Evolutionary conservation across 225 moss, liverwort and hornwort species (phyloP), one percentile per base, ranked within the genome.

Genomic region (Pseudoscleropodium purum): DNA sequence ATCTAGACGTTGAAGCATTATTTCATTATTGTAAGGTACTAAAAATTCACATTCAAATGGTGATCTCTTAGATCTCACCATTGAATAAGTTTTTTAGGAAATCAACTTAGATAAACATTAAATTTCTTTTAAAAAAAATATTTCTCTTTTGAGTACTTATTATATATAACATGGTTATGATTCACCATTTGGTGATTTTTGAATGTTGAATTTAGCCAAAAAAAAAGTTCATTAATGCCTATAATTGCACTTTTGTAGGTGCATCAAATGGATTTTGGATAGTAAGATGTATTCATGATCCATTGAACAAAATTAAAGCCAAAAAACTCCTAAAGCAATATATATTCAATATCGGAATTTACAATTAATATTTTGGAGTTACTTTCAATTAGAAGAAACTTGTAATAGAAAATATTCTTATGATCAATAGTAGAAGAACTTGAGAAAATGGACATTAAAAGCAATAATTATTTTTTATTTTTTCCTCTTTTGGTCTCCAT

Each of bases 1-100:
- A 63, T 15, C 4, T 43, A 33, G 10, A 43, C 7, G 43, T 43
- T 20, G 10, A 61, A 81, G 31, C 3, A 18, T 61, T 27, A 19
- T 81, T 81, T 81, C 13, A 61, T 82, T 5, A 45, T 63, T 45
- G 13, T 31, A 62, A 57, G 9, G 7, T 62, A 45, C 6, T 21
- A 45, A 63, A 20, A 5, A 23, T 43, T 63, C 4, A 36, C 83
- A 83, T 83, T 83, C 2, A 45, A 5, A 15, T 21, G 6, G 15
- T 21, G 3, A 34, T 64, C 6, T 14, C 5, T 63, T 82, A 1
- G 1, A 45, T 45, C 3, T 20, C 20, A 11, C 11, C 0, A 1
- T 43, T 33, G 21, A 82, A 60, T 45, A 31, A 45, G 5, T 62
- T 52, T 3, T 52, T 41, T 41, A 82, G 2, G 43, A 33, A 15